phyloP scores from a whole-genome alignment of 257 asterid species.

The Solanum tarijense region DNA sequence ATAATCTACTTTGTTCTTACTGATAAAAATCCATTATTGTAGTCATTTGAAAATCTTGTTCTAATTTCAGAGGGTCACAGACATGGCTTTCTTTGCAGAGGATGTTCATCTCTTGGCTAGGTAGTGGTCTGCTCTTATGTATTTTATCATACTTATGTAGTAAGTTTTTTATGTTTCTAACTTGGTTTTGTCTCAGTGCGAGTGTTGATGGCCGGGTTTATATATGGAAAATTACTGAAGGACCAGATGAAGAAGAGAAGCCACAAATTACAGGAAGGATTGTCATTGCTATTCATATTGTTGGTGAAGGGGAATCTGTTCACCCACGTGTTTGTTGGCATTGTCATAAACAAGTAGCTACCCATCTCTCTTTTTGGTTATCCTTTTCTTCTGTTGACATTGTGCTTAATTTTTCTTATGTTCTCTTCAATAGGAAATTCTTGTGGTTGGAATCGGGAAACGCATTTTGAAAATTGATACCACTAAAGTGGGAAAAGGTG shows the following conservation, averaged over 20 bases:
- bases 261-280: slow-evolving; percentile 80
- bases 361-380: not conserved
- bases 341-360: slow-evolving; percentile 84
- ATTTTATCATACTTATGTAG: not conserved
- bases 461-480: slow-evolving; percentile 75
- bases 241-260: slow-evolving; percentile 87
- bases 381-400: not conserved
- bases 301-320: slow-evolving; percentile 75
- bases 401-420: slow-evolving; percentile 2
- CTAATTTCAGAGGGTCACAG: slow-evolving; percentile 91
- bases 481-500: slow-evolving; percentile 84
- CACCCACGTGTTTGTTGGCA: slow-evolving; percentile 99
- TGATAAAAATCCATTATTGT: not conserved
- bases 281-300: slow-evolving; percentile 66
- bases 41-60: not conserved
- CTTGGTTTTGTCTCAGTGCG: slow-evolving; percentile 49
- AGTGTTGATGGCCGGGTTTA: slow-evolving; percentile 93
- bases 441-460: slow-evolving; percentile 82
- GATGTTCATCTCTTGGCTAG: slow-evolving; percentile 98
- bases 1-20: not conserved
- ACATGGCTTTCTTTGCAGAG: slow-evolving; percentile 98
- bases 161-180: slow-evolving; percentile 7
- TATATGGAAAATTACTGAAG: slow-evolving; percentile 93
- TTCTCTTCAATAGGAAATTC: slow-evolving; percentile 61
- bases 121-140: slow-evolving; percentile 24